Evolutionary conservation across 345 rosid species (phyloP).

Genomic region (Microthlaspi erraticum): DNA sequence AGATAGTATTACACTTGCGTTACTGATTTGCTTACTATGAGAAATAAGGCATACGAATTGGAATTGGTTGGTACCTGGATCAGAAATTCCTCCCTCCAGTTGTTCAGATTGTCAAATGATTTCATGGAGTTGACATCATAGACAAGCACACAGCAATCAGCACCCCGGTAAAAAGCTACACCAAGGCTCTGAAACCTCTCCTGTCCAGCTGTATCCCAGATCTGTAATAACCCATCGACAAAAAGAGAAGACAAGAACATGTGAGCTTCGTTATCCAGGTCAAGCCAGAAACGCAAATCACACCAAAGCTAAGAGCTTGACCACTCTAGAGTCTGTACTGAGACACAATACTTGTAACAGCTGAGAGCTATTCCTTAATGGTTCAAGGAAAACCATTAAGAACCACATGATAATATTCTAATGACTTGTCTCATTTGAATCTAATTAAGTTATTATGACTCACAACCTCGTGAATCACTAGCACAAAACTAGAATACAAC

Average conservation of each 20-base stretch:
- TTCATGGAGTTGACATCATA: conserved; percentile 88
- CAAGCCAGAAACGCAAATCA: neutral
- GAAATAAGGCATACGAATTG: neutral
- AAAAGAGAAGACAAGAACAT: conserved; percentile 2
- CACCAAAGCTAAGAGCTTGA: conserved; percentile 3
- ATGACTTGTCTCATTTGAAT: neutral
- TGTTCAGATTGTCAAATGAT: conserved; percentile 79
- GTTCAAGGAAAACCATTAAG: neutral
- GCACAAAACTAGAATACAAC: neutral
- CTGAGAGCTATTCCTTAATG: neutral
- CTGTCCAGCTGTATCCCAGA: conserved; percentile 97
- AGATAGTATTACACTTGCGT: conserved; percentile 4
- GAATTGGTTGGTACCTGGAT: conserved; percentile 57
- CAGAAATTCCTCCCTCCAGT: conserved; percentile 86
- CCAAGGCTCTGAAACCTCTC: conserved; percentile 98
- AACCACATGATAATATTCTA: neutral
- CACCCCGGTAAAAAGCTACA: conserved; percentile 85
- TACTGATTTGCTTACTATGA: conserved; percentile 14
- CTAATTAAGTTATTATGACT: neutral
- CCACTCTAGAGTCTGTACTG: neutral
- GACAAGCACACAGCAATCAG: conserved; percentile 90
- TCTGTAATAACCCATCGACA: conserved; percentile 51
- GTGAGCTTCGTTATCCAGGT: conserved; percentile 15
- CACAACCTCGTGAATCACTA: neutral
- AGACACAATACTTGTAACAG: neutral